Conservation (phyloP, 176 grass and related monocot species). For the Neostapfia colusana region DNA sequence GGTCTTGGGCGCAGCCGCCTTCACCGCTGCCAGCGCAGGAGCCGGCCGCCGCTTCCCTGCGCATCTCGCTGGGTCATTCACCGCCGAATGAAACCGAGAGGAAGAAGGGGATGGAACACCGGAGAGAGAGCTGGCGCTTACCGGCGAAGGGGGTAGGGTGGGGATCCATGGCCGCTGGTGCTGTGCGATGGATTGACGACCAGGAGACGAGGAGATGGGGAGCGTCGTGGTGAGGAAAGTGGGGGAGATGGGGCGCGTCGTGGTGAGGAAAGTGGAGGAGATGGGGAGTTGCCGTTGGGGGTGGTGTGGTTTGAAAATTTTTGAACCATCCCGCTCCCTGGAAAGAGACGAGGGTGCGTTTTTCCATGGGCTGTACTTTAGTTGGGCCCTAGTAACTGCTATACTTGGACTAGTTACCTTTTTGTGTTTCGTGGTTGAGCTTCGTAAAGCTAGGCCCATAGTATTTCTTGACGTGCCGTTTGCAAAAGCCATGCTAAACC, state of each 20-base stretch:
- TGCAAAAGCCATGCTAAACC: too few species aligned
- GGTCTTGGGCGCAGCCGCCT: constrained; percentile 29
- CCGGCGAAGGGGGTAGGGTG: constrained; percentile 54
- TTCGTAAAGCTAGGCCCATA: background rate
- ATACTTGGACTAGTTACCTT: background rate
- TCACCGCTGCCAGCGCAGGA: background rate
- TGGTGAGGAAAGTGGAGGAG: background rate
- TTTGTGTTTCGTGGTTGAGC: background rate
- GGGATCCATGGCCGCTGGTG: constrained; percentile 38
- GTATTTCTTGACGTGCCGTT: background rate
- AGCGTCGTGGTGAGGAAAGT: background rate
- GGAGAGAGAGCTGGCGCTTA: constrained; percentile 4
- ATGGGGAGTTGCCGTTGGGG: constrained; percentile 22
- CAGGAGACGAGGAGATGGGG: constrained; percentile 3
- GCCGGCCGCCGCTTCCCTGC: constrained; percentile 39
- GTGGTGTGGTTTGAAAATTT: constrained; percentile 36
- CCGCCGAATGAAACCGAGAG: background rate
- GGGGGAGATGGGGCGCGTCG: background rate
- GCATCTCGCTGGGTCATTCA: background rate
- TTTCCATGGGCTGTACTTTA: background rate
- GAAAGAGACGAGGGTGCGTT: background rate
- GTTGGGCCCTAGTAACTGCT: background rate
- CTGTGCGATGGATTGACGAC: background rate
- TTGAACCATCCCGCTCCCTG: constrained; percentile 38
- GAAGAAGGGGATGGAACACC: background rate